Evolutionary conservation across 345 rosid species (phyloP), one percentile per base, ranked within the genome.

Genomic region (Noccaea bulbosa): DNA sequence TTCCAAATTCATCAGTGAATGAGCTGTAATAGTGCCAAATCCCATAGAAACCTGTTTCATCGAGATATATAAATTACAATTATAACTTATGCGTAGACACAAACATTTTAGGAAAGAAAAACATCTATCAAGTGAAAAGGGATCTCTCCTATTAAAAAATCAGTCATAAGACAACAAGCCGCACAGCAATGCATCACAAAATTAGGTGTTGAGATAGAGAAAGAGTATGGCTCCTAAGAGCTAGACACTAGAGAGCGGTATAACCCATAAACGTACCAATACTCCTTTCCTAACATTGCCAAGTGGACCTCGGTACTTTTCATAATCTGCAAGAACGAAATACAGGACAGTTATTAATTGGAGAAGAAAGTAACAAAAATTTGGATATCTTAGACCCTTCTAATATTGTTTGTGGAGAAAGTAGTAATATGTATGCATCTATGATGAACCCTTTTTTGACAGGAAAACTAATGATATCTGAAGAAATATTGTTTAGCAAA

Each of bases 211-310:
- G 48, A 44, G 17, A 14, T 51, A 24, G 4, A 4, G 11, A 11
- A 51, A 51, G 56, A 51, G 56, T 27, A 51, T 27, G 14, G 2
- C 33, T 54, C 11, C 17, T 63, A 15, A 32, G 37, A 16, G 55
- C 37, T 44, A 65, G 16, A 49, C 6, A 49, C 12, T 22, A 66
- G 43, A 37, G n/a, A 50, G 51, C 30, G 64, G 37, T 20, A 20
- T 56, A 16, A 56, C 12, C 0, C 17, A 45, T 20, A 57, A 61
- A 72, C 87, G 46, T 87, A 94, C 99, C 96, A 94, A 81, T 35
- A 94, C 97, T 81, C 99, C 99, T 88, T 94, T 94, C 79, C 99
- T 84, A 48, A 94, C 95, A 82, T 94, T 91, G 60, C 97, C 97
- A 62, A 94, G 97, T 34, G 84, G 83, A 47, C 99, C 99, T 55